Base-by-base conservation (phyloP, 345 rosid species). In the Euphorbia lathyris region DNA sequence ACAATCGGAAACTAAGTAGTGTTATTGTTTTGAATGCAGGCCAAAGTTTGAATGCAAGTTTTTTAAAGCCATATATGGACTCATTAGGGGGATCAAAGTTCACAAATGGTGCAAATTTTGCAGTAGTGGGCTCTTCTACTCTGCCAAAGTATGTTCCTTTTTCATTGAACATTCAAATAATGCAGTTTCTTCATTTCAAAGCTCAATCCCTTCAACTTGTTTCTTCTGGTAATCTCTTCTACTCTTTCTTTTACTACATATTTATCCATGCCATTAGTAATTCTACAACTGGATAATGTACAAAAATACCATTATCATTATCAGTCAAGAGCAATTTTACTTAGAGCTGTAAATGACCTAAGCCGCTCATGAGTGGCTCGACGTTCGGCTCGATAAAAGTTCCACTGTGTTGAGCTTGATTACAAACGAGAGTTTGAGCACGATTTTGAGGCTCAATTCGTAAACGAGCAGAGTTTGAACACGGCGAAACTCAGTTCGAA, bases 171-270 rank as follows among this genome's bases (percentile, higher is more conserved):
- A 85, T 92, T 71, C 98, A 92, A 79, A 63, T 90, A 63, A 86
- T 88, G 98, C 96, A 92, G 83, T 92, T 92, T 57, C 86, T 83
- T 40, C 91, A 83, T 72, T 92, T 92, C 86, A 92, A 85, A 81
- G 72, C 92, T 5, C 86, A 88, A 61, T 63, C 80, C 63, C 85
- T 83, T 13, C 87, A 92, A 71, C 90, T 89, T 53, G 86, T 69
- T 68, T 14, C 83, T 30, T 53, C 88, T 25, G 89, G 85, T 82
- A 79, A 66, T 25, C 14, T 30, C 45, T 70, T 71, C 3, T 63
- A 23, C 17, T 55, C 62, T 11, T n/a, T 27, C 1, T 13, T 7
- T 20, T 42, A 4, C 5, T 58, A 9, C 17, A 29, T 5, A 34
- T 29, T 58, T 58, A 14, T 17, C 63, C 20, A 17, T 58, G 30